phyloP scores from a whole-genome alignment of 805 yeast genomes.

The Metschnikowia peoriensis region DNA sequence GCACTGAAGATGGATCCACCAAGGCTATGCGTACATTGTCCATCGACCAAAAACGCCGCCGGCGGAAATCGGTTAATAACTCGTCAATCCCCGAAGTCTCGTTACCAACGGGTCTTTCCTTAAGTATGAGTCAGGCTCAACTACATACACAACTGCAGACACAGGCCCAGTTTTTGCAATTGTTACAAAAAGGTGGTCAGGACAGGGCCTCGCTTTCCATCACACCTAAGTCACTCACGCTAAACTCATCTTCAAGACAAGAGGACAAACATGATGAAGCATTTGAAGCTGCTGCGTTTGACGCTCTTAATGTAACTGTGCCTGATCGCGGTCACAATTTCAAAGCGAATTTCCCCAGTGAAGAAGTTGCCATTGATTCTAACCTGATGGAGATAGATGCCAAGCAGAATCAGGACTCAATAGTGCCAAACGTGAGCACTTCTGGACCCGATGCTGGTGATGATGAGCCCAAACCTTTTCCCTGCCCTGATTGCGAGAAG shows the following conservation, averaged over 20 bases:
- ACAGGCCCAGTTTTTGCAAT: conserved; percentile 2
- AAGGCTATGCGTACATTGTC: conserved; percentile 4
- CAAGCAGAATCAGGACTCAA: neutral
- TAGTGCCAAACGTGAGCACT: neutral
- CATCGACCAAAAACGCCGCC: conserved; percentile 13
- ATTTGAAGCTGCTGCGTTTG: neutral
- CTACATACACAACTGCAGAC: neutral
- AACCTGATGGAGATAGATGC: neutral
- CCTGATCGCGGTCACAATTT: neutral
- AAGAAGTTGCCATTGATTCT: neutral
- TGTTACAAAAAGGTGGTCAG: neutral
- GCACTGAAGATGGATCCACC: conserved; percentile 3
- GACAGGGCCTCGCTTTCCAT: neutral
- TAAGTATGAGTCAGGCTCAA: neutral
- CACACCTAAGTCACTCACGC: neutral
- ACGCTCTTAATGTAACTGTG: neutral
- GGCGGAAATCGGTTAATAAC: conserved; percentile 12
- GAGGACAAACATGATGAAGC: neutral
- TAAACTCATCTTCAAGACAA: conserved; percentile 1
- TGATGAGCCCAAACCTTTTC: conserved; percentile 27
- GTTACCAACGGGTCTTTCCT: neutral
- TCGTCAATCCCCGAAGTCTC: conserved; percentile 6
- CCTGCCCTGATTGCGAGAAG: conserved; percentile 42
- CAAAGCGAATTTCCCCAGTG: neutral
- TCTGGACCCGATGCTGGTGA: conserved; percentile 4